phyloP scores from a whole-genome alignment of 1,284 basidiomycete genomes.

The Ceratorhiza oryzae-sativae region DNA sequence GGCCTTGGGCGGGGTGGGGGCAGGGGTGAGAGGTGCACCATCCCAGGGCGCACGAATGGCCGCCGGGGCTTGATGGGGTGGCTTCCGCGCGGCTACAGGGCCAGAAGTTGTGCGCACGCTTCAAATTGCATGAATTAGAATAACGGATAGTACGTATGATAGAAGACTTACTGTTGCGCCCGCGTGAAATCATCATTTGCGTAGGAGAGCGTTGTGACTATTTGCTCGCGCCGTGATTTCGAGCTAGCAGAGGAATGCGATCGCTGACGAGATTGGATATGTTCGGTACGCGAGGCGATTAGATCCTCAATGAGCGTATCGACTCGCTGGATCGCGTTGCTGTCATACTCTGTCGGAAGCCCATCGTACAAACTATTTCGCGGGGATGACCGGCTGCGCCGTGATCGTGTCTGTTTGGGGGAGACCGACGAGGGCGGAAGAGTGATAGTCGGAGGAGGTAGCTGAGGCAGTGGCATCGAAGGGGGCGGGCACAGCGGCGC shows the following conservation, averaged over 20 bases:
- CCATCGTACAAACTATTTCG: neutral
- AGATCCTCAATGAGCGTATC: constrained; percentile 12
- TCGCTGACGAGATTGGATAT: neutral
- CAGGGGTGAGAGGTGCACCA: constrained; percentile 2
- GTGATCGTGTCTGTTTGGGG: neutral
- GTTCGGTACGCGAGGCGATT: neutral
- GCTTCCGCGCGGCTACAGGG: neutral
- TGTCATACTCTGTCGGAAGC: constrained; percentile 28
- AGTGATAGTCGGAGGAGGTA: neutral
- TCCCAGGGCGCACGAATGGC: neutral
- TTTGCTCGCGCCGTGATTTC: neutral
- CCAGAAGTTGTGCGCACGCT: neutral
- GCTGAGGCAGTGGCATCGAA: constrained; percentile 24
- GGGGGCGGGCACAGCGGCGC: constrained; percentile 15
- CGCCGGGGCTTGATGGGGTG: neutral
- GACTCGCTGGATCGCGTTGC: constrained; percentile 1
- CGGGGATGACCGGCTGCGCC: neutral
- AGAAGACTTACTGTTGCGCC: neutral
- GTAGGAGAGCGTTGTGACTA: neutral
- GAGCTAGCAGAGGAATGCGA: neutral
- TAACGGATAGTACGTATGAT: neutral
- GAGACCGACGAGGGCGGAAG: neutral
- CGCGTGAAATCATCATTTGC: neutral
- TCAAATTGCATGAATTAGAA: neutral
- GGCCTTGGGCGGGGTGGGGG: neutral